Evolutionary conservation across 2,329 filamentous ascomycete genomes (phyloP).

Genomic region (Fusarium scirpi): DNA sequence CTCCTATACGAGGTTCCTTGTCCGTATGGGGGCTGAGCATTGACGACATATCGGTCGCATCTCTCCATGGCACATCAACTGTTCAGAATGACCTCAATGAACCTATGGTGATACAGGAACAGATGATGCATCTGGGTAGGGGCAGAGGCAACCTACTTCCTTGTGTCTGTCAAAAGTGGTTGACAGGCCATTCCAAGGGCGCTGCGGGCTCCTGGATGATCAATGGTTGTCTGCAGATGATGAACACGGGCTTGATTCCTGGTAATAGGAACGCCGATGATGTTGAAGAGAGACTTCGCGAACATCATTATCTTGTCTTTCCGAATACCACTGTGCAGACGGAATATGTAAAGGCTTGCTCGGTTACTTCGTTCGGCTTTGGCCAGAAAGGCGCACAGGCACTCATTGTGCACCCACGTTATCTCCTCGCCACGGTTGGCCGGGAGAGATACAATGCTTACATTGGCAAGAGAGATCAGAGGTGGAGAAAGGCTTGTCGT

Average conservation of each 20-base stretch:
- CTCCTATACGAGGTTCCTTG: slow-evolving; percentile 88
- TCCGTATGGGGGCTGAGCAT: slow-evolving; percentile 95
- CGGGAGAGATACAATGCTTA: background rate
- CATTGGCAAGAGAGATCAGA: background rate
- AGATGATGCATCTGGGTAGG: slow-evolving; percentile 88
- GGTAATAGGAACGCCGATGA: slow-evolving; percentile 97
- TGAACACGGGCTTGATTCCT: slow-evolving; percentile 90
- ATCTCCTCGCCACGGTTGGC: slow-evolving; percentile 80
- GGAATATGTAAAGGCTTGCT: slow-evolving; percentile 91
- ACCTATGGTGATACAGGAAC: slow-evolving; percentile 85
- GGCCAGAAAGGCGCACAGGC: slow-evolving; percentile 95
- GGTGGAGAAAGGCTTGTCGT: background rate
- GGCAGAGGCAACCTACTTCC: slow-evolving; percentile 83
- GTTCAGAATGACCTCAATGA: slow-evolving; percentile 98
- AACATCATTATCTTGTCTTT: slow-evolving; percentile 76
- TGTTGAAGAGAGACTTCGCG: slow-evolving; percentile 92
- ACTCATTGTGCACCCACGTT: slow-evolving; percentile 91
- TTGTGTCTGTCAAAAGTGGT: slow-evolving; percentile 89
- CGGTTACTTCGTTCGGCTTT: slow-evolving; percentile 95
- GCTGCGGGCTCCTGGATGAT: slow-evolving; percentile 97
- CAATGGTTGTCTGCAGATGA: slow-evolving; percentile 91
- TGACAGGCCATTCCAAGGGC: slow-evolving; percentile 96
- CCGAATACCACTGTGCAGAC: slow-evolving; percentile 89
- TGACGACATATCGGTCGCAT: slow-evolving; percentile 76
- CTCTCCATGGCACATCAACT: slow-evolving; percentile 95